Evolutionary conservation across 2,329 filamentous ascomycete species (phyloP), one percentile per base, ranked within the genome.

Genomic region (Lecanosticta acicola): DNA sequence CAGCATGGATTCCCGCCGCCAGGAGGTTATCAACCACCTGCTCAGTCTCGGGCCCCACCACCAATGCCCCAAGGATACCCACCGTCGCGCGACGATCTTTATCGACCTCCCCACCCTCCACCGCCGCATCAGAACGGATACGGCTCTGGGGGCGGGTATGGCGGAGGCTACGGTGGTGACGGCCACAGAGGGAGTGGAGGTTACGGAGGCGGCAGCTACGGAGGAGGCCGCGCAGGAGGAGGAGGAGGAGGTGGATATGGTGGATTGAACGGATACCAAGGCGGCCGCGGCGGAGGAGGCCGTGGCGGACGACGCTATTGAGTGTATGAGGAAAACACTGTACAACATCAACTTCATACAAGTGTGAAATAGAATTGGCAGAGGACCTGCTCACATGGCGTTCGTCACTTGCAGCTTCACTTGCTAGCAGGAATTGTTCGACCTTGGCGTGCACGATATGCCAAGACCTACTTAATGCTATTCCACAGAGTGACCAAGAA

Each of bases 1-100:
- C 56, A 58, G 41, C 61, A 65, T 42, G 62, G 62, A 11, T 59
- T 58, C 33, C 35, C 52, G n/a, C 55, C 56, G 20, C 47, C 48
- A 1, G 42, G 46, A 41, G 50, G 38, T 9, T 43, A 41, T 20
- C 45, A 36, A 33, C 48, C 40, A 21, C 38, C 42, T 4, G 43
- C 48, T 17, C 41, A 19, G 14, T 39, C 45, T 13, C 49, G 49
- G 37, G 46, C 46, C 11, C 46, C 48, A 16, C 36, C 32, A 16
- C 41, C 39, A 32, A 37, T 43, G 42, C 49, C 49, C 33, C 51
- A 59, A 29, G 59, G 58, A 20, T 57, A 58, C 32, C 50, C 55
- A 16, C 42, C 34, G 24, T 34, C 24, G 41, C 49, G 26, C 14
- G 41, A 46, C 18, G 43, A 41, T 11, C 29, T 43, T 45, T 4